Evolutionary conservation across 108 stramenopile species (phyloP), one percentile per base, ranked within the genome.

Genomic region (Pelagomonas calceolata): DNA sequence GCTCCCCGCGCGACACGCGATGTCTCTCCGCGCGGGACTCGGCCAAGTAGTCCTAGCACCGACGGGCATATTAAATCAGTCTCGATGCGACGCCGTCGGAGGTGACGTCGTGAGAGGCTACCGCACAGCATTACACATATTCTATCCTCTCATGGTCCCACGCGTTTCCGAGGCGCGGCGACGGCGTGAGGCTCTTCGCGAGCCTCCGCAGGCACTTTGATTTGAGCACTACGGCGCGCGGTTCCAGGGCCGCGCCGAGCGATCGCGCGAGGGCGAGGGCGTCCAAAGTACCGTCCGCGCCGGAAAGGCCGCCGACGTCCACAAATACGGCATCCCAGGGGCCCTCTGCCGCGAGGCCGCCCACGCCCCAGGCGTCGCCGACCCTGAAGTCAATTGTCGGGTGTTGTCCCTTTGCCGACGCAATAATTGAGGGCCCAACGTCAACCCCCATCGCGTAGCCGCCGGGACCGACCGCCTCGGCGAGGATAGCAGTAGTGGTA

Each of bases 361-460:
- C 82, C 32, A 82, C 81, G 46, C 67, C 67, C 73, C 80, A 85
- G 10, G 82, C 85, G 76, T 85, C 78, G 26, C 79, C 85, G n/a
- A 81, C 78, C 0, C 43, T 65, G 71, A 85, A 85, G 64, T 32
- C 31, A 30, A 83, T 45, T 34, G 34, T 18, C 26, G 82, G 82
- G 66, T 83, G 75, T 26, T 66, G 69, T 30, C 70, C 36, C 60
- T 77, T 65, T 16, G 85, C 85, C 31, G 67, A 43, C 34, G 60
- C 32, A 29, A 85, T 77, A 66, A 85, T 85, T 26, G 71, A 79
- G 46, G 72, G 14, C 0, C 85, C 85, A 63, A 85, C 71, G 66
- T 85, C 85, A n/a, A 85, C 75, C 0, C 85, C 85, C 1, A 85
- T 68, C 36, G 72, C 75, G 36, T 76, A 64, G 31, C 77, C 70